Conservation (phyloP, 169 alveolate species). For the Nephromyces sp. region DNA sequence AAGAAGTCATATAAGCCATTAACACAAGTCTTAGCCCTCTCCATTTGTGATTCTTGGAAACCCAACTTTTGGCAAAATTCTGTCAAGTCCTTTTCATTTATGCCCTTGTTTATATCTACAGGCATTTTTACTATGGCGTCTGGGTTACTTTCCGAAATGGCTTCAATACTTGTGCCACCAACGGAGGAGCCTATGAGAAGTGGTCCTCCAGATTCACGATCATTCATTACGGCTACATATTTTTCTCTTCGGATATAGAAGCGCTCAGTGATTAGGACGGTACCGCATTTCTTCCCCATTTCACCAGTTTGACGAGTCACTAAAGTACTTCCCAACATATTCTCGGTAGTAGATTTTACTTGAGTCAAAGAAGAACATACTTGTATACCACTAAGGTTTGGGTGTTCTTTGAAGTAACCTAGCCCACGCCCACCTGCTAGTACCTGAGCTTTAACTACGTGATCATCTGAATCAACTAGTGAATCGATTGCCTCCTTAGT, state of each 20-base stretch:
- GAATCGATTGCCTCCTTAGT: not conserved
- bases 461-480: not conserved
- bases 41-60: conserved; percentile 27
- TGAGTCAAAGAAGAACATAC: conserved; percentile 12
- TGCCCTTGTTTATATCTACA: conserved; percentile 47
- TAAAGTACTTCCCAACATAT: conserved; percentile 15
- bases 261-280: conserved; percentile 19
- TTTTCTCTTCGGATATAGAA: conserved; percentile 62
- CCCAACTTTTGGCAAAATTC: conserved; percentile 41
- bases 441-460: conserved; percentile 38
- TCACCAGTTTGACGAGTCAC: conserved; percentile 53
- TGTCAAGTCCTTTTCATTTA: conserved; percentile 21
- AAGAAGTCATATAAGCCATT: conserved; percentile 59
- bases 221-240: conserved; percentile 82
- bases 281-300: conserved; percentile 41
- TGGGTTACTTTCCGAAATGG: conserved; percentile 56
- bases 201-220: conserved; percentile 78
- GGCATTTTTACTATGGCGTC: conserved; percentile 53
- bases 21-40: conserved; percentile 12
- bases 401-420: conserved; percentile 40
- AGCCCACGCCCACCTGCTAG: conserved; percentile 53
- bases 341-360: conserved; percentile 5
- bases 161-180: conserved; percentile 80
- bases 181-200: conserved; percentile 40
- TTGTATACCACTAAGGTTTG: conserved; percentile 52